These are phyloP conservation scores for Moringa oleifera DNA, from an alignment of 345 rosid genomes.

Conservation along the genomic window DNA sequence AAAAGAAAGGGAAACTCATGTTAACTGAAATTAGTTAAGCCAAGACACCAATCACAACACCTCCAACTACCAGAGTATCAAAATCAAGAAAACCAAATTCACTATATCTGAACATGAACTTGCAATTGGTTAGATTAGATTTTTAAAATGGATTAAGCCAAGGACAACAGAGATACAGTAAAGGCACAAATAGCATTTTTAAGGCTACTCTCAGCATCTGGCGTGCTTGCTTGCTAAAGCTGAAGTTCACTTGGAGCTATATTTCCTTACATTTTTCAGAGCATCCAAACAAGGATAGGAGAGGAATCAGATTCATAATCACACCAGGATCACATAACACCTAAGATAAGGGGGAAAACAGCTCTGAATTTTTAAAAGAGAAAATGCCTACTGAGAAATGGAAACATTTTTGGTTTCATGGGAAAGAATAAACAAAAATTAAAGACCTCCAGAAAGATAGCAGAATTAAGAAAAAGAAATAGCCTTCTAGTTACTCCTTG, in stretches of 20 bases:
- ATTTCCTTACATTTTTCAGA: background rate
- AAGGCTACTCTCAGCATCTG: too few species aligned
- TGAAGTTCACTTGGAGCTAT: background rate
- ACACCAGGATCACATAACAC: background rate
- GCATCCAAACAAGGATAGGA: background rate
- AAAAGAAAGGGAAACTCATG: too few species aligned
- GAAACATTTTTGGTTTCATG: background rate
- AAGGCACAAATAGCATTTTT: background rate
- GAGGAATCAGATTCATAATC: background rate
- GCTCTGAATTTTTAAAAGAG: background rate
- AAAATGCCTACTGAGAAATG: background rate
- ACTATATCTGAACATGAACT: too few species aligned
- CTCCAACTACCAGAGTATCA: too few species aligned
- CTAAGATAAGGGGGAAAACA: background rate
- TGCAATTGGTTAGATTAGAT: too few species aligned
- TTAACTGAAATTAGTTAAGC: too few species aligned
- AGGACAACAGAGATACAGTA: too few species aligned
- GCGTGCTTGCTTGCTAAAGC: background rate
- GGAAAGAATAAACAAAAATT: background rate
- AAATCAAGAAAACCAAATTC: too few species aligned
- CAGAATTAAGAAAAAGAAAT: too few species aligned
- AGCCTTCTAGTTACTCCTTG: too few species aligned
- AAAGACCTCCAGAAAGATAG: background rate
- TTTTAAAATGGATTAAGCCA: too few species aligned
- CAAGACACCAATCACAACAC: too few species aligned